phyloP scores from a whole-genome alignment of 2,329 filamentous ascomycete genomes.

The Nigrograna mackinnonii region DNA sequence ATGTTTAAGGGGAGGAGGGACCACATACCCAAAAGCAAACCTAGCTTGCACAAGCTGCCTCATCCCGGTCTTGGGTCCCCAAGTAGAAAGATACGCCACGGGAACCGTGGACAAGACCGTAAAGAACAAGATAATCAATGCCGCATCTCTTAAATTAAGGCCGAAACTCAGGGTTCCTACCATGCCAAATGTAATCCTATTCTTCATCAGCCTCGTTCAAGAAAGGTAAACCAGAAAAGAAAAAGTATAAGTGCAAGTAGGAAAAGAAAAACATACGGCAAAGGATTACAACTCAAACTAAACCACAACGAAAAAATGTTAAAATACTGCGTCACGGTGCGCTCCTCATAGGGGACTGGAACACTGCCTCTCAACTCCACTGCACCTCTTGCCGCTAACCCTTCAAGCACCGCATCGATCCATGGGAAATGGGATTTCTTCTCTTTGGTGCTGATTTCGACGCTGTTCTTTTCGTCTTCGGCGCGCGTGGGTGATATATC shows the following conservation, averaged over 20 bases:
- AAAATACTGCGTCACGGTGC: constrained; percentile 57
- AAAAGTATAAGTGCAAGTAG: too few relatives aligned
- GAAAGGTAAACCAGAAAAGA: too few relatives aligned
- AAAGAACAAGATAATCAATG: constrained; percentile 67
- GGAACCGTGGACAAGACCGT: constrained; percentile 57
- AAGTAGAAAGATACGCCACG: constrained; percentile 60
- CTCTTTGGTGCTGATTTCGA: too few relatives aligned
- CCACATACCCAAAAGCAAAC: constrained; percentile 61
- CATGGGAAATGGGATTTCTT: too few relatives aligned
- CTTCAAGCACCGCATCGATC: constrained; percentile 14
- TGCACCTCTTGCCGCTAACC: constrained; percentile 24
- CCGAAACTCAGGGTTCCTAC: constrained; percentile 60
- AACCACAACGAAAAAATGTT: constrained; percentile 66
- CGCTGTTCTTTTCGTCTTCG: too few relatives aligned
- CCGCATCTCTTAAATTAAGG: constrained; percentile 59
- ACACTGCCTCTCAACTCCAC: constrained; percentile 52
- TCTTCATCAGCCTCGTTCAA: constrained; percentile 17
- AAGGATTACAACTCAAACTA: constrained; percentile 59
- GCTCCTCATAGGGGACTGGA: constrained; percentile 58
- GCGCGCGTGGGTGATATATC: too few relatives aligned
- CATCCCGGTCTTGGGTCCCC: constrained; percentile 66
- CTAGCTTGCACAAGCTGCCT: constrained; percentile 68
- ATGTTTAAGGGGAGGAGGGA: background rate
- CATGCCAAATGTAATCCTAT: constrained; percentile 65
- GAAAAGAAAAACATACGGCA: constrained; percentile 52